Percentiles rank a stretch among this genome's conserved stretches.
Conservation (phyloP, 495 filamentous ascomycete genomes). For the Xylaria acuta region DNA sequence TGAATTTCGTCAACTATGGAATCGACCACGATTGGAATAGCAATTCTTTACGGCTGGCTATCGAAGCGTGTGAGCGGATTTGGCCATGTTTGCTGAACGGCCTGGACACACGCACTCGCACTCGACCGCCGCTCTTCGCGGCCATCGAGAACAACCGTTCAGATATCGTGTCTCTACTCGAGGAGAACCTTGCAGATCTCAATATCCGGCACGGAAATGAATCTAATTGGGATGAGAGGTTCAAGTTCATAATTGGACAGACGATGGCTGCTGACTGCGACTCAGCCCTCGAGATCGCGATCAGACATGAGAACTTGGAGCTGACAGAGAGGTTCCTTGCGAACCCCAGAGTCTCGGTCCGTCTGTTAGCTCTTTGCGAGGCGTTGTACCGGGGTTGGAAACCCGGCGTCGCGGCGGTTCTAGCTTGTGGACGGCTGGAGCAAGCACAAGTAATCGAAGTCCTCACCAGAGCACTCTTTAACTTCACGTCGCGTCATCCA, state of each 20-base stretch:
- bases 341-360: background rate
- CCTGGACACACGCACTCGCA: too few relatives aligned
- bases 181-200: background rate
- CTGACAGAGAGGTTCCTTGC: background rate
- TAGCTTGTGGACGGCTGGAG: background rate
- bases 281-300: background rate
- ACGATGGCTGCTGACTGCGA: background rate
- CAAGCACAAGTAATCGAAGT: background rate
- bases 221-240: background rate
- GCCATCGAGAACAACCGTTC: background rate
- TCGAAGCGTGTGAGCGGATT: background rate
- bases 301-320: background rate
- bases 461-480: background rate
- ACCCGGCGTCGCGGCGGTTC: background rate
- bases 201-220: background rate
- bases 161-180: background rate
- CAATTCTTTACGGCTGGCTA: background rate
- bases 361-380: background rate
- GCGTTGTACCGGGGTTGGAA: background rate
- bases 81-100: background rate
- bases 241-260: background rate
- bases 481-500: background rate
- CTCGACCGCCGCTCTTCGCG: background rate
- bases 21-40: background rate
- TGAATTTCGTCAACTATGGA: background rate